Evolutionary conservation across 2,329 filamentous ascomycete species (phyloP).

Genomic region (Fonsecaea multimorphosa): DNA sequence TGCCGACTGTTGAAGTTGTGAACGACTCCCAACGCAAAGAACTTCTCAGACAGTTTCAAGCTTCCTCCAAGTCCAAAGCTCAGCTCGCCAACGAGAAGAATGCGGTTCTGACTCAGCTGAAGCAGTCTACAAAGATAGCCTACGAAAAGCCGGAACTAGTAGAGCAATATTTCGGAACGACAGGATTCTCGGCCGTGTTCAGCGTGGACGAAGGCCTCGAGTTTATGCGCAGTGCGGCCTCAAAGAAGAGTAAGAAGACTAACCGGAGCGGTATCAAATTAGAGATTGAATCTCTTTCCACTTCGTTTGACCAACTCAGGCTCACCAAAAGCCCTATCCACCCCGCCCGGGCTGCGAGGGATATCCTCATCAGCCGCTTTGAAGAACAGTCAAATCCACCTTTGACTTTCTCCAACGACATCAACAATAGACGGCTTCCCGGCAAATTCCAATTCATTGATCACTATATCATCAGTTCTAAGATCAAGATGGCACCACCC

Average conservation of each 20-base stretch:
- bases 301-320: constrained; percentile 3
- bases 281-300: constrained; percentile 12
- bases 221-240: constrained; percentile 19
- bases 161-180: constrained; percentile 27
- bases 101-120: constrained; percentile 25
- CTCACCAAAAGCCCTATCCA: constrained; percentile 22
- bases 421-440: constrained; percentile 32
- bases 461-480: constrained; percentile 34
- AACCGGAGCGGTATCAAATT: constrained; percentile 10
- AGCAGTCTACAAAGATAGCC: constrained; percentile 20
- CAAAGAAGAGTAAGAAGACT: constrained; percentile 33
- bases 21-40: neutral
- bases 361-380: constrained; percentile 35
- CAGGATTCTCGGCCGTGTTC: constrained; percentile 29
- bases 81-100: constrained; percentile 19
- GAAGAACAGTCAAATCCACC: constrained; percentile 28
- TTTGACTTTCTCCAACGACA: constrained; percentile 37
- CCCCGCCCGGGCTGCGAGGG: constrained; percentile 26
- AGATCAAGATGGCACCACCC: constrained; percentile 26
- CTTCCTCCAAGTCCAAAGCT: constrained; percentile 7
- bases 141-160: constrained; percentile 27
- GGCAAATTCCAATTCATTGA: constrained; percentile 41
- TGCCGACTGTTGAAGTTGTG: constrained; percentile 20
- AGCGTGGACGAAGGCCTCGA: constrained; percentile 15
- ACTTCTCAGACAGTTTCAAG: constrained; percentile 19